These are phyloP conservation scores for Moniliella sp. DNA, from an alignment of 1,284 basidiomycete genomes.

Conservation along the genomic window DNA sequence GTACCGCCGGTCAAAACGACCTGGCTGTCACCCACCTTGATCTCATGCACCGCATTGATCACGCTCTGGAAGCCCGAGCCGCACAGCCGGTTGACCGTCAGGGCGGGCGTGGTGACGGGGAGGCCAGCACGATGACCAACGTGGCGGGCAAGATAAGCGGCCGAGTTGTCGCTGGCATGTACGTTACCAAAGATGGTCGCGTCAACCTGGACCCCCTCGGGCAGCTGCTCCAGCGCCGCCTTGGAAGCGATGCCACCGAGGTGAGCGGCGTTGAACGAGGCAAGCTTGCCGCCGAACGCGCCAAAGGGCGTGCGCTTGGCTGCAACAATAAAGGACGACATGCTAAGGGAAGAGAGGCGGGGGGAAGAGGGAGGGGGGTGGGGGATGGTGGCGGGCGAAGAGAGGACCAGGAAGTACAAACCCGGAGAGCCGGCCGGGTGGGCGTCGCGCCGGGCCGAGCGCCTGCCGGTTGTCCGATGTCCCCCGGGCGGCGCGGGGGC, in stretches of 20 bases:
- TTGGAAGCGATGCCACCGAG: conserved; percentile 40
- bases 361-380: not conserved
- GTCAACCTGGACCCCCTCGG: conserved; percentile 36
- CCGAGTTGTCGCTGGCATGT: conserved; percentile 37
- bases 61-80: conserved; percentile 85
- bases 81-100: conserved; percentile 56
- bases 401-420: no score
- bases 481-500: no score
- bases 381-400: no score
- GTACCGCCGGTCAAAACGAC: conserved; percentile 83
- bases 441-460: no score
- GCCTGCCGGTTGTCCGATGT: no score
- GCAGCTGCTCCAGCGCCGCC: conserved; percentile 39
- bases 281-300: conserved; percentile 40
- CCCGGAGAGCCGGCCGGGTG: no score
- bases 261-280: conserved; percentile 17
- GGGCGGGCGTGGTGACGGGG: conserved; percentile 38
- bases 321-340: not conserved
- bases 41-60: conserved; percentile 74
- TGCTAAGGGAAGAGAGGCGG: not conserved
- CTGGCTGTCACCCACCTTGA: conserved; percentile 61
- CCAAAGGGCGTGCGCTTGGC: conserved; percentile 40
- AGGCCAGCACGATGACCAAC: conserved; percentile 67
- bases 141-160: conserved; percentile 83
- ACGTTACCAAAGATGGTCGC: conserved; percentile 32